Evolutionary conservation across 192 early-diverging fungal species (phyloP).

Genomic region (Backusella westeae): DNA sequence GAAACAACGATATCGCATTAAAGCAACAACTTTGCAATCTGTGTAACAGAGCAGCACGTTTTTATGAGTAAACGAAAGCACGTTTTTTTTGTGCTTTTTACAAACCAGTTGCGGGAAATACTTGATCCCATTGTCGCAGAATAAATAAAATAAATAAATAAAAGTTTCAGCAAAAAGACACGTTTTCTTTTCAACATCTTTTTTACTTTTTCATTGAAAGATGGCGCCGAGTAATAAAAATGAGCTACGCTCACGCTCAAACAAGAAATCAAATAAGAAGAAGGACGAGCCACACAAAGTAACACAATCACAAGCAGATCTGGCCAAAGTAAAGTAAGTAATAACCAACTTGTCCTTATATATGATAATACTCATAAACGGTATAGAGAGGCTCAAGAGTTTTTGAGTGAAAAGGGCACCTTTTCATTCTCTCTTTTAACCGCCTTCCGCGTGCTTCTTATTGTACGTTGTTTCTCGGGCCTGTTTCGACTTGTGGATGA

Average conservation of each 20-base stretch:
- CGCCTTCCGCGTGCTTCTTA: conserved; percentile 53
- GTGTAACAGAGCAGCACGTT: not conserved
- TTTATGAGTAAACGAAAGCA: not conserved
- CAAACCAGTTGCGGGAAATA: not conserved
- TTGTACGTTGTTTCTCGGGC: conserved; percentile 52
- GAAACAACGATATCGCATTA: no score
- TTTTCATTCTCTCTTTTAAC: conserved; percentile 24
- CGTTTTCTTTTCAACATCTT: not conserved
- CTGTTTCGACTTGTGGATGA: conserved; percentile 62
- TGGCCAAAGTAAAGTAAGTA: conserved; percentile 1
- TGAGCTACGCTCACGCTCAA: conserved; percentile 5
- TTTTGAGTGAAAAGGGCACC: conserved; percentile 23
- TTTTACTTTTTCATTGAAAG: not conserved
- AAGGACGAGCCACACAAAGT: not conserved
- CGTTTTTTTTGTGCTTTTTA: not conserved
- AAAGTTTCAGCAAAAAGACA: not conserved
- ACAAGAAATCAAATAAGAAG: not conserved
- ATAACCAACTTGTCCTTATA: not conserved
- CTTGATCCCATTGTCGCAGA: not conserved
- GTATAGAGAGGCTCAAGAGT: conserved; percentile 11
- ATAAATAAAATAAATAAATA: not conserved
- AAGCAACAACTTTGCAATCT: no score
- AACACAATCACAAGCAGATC: not conserved
- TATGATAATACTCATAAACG: not conserved
- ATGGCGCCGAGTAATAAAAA: not conserved